A percentile compares a stretch with the other conserved stretches of the same genome.
Evolutionary conservation across 345 rosid species (phyloP).

Genomic region (Eutrema japonicum): DNA sequence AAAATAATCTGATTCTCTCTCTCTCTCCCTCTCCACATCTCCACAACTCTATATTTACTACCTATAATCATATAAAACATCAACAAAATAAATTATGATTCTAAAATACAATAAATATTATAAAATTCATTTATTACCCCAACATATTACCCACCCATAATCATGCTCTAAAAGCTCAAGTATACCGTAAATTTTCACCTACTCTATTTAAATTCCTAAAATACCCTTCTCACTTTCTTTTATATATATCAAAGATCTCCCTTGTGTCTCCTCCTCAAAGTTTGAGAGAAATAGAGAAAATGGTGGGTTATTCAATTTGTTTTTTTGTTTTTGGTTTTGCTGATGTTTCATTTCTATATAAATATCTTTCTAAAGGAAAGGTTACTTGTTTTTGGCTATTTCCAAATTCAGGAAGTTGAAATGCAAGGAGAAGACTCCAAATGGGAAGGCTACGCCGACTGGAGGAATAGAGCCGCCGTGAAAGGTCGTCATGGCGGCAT

Average conservation of each 20-base stretch:
- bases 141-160: too few species aligned
- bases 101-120: too few species aligned
- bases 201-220: conserved; percentile 40
- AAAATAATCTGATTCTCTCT: too few species aligned
- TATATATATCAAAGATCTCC: conserved; percentile 27
- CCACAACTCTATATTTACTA: too few species aligned
- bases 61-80: too few species aligned
- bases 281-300: conserved; percentile 26
- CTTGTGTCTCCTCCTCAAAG: background rate
- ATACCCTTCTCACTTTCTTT: conserved; percentile 35
- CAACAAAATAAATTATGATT: too few species aligned
- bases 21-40: too few species aligned
- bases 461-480: conserved; percentile 65
- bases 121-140: too few species aligned
- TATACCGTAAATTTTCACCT: conserved; percentile 7
- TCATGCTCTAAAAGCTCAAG: background rate
- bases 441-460: conserved; percentile 79
- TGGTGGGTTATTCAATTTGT: conserved; percentile 51
- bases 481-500: conserved; percentile 73
- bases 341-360: background rate
- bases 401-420: conserved; percentile 50
- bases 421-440: conserved; percentile 19
- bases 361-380: background rate
- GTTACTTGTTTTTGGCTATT: background rate
- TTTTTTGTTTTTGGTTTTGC: background rate